Evolutionary conservation across 2,329 filamentous ascomycete genomes (phyloP), one percentile per base, ranked within the genome.

Genomic region (Aspergillus tamarii): DNA sequence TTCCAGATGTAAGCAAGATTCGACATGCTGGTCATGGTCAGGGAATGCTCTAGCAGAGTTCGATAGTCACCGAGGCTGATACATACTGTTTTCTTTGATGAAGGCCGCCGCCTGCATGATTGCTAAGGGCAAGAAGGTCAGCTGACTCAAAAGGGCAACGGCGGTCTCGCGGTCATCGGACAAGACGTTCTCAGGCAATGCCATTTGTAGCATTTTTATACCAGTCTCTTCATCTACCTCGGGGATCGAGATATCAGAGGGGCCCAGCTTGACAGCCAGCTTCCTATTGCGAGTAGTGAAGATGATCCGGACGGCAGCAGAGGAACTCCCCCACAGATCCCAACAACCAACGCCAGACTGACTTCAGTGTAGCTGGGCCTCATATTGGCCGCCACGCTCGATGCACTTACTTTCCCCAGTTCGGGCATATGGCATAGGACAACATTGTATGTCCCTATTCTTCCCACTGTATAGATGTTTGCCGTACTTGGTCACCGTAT

Each of bases 91-190:
- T 26, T 60, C 26, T 23, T 64, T 66, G 19, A 68, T 63, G 48
- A 70, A 75, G 74, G 73, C 66, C 1, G 69, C 69, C 5, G 76
- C 74, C 26, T 77, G 76, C 1, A 58, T 66, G 23, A 77, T 75
- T 1, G 71, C 72, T 26, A 74, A 59, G 9, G 72, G 72, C 1
- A 74, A 63, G 61, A 52, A 72, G n/a, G 63, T 58, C 9, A 76
- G 61, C 43, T 65, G 55, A 2, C 58, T 10, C 2, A 74, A 63
- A 3, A 76, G 62, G 19, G 45, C 12, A 21, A 28, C 43, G 3
- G 55, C 32, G 3, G 50, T 53, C 0, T 52, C 11, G 19, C 21
- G 21, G 43, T 72, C 66, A 2, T 62, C 14, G 4, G 66, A 28
- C 2, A 69, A 50, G n/a, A 59, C 23, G 7, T 63, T 21, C 0